Evolutionary conservation across 2,329 filamentous ascomycete genomes (phyloP), one percentile per base, ranked within the genome.

Genomic region (Hysterium pulicare): DNA sequence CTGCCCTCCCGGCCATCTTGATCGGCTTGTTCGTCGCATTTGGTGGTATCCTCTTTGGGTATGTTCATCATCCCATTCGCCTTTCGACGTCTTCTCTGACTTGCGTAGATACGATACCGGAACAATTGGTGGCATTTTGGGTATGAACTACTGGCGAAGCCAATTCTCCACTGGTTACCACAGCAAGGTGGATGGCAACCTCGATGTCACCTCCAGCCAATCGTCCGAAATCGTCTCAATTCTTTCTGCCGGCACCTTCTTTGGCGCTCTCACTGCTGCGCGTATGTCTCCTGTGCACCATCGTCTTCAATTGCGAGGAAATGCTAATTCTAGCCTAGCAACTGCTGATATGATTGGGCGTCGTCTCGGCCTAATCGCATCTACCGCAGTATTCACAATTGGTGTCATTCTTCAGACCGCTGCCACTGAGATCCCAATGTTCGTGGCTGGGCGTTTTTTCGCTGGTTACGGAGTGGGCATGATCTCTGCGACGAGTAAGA

Each of bases 181-280:
- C 40, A 62, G 62, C 45, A 62, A 49, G 48, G 62, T 43, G 16
- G 84, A 46, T 67, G 69, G 37, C 33, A 16, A 46, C 4, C 47
- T 35, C 3, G 62, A 65, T 45, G 52, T 67, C 38, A 62, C 58
- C 11, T 56, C 64, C n/a, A 39, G 40, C 3, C 76, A 91, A 64
- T 81, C 81, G 20, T 84, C 87, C 20, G 72, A 84, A 49, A 85
- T 90, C 44, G 87, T 93, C 38, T 86, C 87, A 13, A 91, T 94
- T 49, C 76, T 95, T 26, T 93, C 87, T 47, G 86, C 83, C 28
- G 88, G 88, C 38, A 93, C 87, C 20, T 83, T 87, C 54, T 70
- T 88, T 42, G 89, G 88, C 41, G 78, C 88, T 24, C 72, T 93
- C 20, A 67, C 83, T 11, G 80, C 86, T 26, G 86, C 86, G 5